A percentile compares a stretch with the other conserved stretches of the same genome.
Conservation (phyloP, 306 rosid genomes). For the Lablab purpureus region DNA sequence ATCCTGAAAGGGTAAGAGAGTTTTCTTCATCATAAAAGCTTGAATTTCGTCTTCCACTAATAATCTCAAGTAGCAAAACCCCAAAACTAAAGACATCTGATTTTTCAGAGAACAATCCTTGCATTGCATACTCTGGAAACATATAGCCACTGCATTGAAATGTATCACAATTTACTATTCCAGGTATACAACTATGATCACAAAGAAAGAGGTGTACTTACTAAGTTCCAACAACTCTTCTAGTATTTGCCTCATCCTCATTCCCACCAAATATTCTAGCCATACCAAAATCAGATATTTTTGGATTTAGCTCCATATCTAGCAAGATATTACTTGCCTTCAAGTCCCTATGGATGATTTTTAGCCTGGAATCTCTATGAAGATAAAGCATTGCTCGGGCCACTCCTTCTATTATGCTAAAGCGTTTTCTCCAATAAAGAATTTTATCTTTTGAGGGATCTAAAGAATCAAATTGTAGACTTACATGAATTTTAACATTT, state of each 20-base stretch:
- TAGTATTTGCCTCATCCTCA: conserved; percentile 38
- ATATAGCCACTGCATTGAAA: too few relatives aligned
- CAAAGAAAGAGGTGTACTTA: neutral
- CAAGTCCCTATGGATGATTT: conserved; percentile 38
- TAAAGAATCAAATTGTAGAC: neutral
- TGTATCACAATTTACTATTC: neutral
- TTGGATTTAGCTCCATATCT: conserved; percentile 33
- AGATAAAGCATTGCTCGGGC: conserved; percentile 42
- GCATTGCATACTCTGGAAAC: too few relatives aligned
- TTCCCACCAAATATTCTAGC: conserved; percentile 31
- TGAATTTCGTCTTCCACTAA: conserved; percentile 37
- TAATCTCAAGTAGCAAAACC: too few relatives aligned
- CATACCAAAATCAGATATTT: conserved; percentile 47
- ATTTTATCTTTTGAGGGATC: neutral
- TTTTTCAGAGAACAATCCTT: too few relatives aligned
- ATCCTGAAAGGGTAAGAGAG: conserved; percentile 35
- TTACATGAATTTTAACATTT: neutral
- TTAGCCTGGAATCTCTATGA: conserved; percentile 39
- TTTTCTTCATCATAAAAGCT: conserved; percentile 38
- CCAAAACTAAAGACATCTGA: too few relatives aligned
- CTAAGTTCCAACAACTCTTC: conserved; percentile 41
- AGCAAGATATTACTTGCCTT: conserved; percentile 46
- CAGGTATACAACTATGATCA: neutral
- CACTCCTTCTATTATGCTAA: conserved; percentile 41
- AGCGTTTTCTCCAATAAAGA: conserved; percentile 40